A percentile compares a stretch with the other conserved stretches of the same genome.
These are phyloP conservation scores for Alternaria gansuensis DNA, from an alignment of 2,329 filamentous ascomycete species.

Conservation along the genomic window DNA sequence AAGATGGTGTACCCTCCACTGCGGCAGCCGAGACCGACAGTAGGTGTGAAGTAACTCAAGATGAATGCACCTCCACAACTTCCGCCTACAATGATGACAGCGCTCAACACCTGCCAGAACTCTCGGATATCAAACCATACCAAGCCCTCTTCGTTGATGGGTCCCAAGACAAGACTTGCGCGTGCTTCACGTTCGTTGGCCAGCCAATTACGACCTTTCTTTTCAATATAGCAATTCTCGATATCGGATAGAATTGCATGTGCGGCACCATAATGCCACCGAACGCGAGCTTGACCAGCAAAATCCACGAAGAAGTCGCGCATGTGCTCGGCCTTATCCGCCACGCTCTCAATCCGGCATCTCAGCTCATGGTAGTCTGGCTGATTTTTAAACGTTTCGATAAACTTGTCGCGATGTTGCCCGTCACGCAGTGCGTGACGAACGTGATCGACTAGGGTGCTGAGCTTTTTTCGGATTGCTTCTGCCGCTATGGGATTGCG, in stretches of 20 bases:
- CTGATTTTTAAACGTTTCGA: conserved; percentile 39
- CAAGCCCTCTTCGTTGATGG: conserved; percentile 47
- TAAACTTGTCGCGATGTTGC: conserved; percentile 38
- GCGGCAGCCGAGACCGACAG: conserved; percentile 56
- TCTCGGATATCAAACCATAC: conserved; percentile 57
- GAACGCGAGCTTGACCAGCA: conserved; percentile 44
- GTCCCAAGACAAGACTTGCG: conserved; percentile 49
- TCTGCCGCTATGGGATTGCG: conserved; percentile 57
- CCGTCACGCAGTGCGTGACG: conserved; percentile 45
- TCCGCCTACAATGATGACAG: conserved; percentile 50
- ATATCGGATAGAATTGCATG: conserved; percentile 57
- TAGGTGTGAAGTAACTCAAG: conserved; percentile 57
- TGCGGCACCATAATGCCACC: conserved; percentile 55
- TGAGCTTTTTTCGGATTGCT: conserved; percentile 52
- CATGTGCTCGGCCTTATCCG: conserved; percentile 32
- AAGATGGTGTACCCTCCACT: conserved; percentile 58
- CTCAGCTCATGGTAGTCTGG: conserved; percentile 35
- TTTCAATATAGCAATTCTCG: conserved; percentile 53
- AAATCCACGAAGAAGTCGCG: conserved; percentile 54
- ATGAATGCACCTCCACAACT: conserved; percentile 54
- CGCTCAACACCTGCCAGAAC: conserved; percentile 54
- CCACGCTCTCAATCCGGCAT: conserved; percentile 38
- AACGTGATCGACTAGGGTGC: conserved; percentile 53
- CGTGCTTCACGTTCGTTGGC: conserved; percentile 45
- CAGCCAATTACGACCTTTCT: conserved; percentile 54